These are phyloP conservation scores for Sarcodon sp. DNA, from an alignment of 768 basidiomycete species.

Conservation along the genomic window DNA sequence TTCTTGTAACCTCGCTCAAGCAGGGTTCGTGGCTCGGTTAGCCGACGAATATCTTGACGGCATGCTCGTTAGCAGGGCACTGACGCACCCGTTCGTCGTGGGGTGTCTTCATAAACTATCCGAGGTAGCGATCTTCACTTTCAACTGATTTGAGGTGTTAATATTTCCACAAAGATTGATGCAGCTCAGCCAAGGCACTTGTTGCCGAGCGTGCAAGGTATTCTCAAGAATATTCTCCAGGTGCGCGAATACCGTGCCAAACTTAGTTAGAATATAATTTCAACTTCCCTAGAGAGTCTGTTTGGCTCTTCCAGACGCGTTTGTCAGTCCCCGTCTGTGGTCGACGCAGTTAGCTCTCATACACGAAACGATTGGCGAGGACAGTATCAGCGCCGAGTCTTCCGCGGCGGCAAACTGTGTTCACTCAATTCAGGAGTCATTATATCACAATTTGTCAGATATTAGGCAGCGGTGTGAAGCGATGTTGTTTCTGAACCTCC, in stretches of 20 bases:
- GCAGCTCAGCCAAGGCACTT: not conserved
- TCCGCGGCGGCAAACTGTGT: conserved; percentile 11
- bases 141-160: not conserved
- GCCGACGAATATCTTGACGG: conserved; percentile 71
- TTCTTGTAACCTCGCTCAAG: conserved; percentile 73
- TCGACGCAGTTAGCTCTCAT: conserved; percentile 33
- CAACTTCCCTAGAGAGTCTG: conserved; percentile 42
- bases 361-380: conserved; percentile 28
- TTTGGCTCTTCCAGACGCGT: conserved; percentile 59
- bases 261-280: not conserved
- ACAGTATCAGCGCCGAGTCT: conserved; percentile 18
- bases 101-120: conserved; percentile 51
- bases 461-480: conserved; percentile 72
- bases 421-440: conserved; percentile 23
- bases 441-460: conserved; percentile 46
- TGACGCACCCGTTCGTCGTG: conserved; percentile 60
- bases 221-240: not conserved
- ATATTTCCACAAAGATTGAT: not conserved
- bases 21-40: conserved; percentile 62
- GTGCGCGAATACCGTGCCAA: not conserved
- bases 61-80: conserved; percentile 50
- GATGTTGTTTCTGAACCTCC: conserved; percentile 58
- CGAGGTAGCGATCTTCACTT: conserved; percentile 32
- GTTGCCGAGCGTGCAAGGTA: not conserved
- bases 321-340: conserved; percentile 66